These are phyloP conservation scores for Colletotrichum lini DNA, from an alignment of 2,329 filamentous ascomycete genomes.

Conservation along the genomic window DNA sequence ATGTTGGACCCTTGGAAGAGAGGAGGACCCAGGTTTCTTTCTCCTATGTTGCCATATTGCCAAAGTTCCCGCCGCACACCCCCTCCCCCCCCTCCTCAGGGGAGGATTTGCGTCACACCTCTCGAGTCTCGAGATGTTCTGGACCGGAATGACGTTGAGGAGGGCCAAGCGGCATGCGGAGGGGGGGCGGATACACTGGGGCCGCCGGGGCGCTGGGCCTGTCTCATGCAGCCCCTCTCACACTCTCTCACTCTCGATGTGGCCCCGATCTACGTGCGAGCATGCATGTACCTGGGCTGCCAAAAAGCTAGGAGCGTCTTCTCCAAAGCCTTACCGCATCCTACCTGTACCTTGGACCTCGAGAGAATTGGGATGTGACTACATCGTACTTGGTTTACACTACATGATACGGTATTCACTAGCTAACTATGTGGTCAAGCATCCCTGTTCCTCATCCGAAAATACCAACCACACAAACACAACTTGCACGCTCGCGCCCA, in stretches of 20 bases:
- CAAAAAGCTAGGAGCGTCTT: conserved; percentile 15
- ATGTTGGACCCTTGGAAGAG: conserved; percentile 43
- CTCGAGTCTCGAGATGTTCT: conserved; percentile 37
- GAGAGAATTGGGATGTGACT: no score
- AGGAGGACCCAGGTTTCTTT: not conserved
- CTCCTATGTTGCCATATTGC: not conserved
- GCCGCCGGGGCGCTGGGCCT: conserved; percentile 35
- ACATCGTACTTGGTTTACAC: no score
- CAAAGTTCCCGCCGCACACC: not conserved
- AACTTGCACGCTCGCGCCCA: conserved; percentile 17
- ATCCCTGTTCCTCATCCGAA: conserved; percentile 30
- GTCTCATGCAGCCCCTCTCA: conserved; percentile 18
- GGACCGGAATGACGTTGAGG: conserved; percentile 49
- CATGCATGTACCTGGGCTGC: conserved; percentile 9
- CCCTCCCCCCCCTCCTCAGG: conserved; percentile 6
- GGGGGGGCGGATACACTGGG: conserved; percentile 36
- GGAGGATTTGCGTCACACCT: conserved; percentile 35
- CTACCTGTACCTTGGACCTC: no score
- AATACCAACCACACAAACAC: conserved; percentile 11
- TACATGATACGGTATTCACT: no score
- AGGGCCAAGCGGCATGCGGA: conserved; percentile 40
- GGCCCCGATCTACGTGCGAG: conserved; percentile 22
- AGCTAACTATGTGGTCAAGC: conserved; percentile 2
- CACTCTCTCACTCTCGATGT: not conserved
- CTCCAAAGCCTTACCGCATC: conserved; percentile 1